phyloP scores from a whole-genome alignment of 495 filamentous ascomycete species.

The Astrocystis sublimbata region DNA sequence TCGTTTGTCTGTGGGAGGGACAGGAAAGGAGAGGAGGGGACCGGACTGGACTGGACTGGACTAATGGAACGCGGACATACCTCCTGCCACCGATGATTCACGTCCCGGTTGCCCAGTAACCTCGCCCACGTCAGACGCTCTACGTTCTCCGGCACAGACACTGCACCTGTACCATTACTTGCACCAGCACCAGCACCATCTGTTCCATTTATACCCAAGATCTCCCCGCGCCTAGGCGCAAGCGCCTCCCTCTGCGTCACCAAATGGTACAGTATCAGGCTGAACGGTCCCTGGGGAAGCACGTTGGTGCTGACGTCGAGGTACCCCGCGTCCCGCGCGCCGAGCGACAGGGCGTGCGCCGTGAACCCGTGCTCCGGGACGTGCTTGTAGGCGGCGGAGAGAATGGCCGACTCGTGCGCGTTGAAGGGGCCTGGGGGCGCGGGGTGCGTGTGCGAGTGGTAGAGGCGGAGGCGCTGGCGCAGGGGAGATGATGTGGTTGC shows the following conservation, averaged over 20 bases:
- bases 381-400: constrained; percentile 74
- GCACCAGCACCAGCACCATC: constrained; percentile 13
- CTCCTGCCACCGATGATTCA: constrained; percentile 81
- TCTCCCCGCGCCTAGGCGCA: constrained; percentile 29
- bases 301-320: constrained; percentile 82
- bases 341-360: constrained; percentile 64
- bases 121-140: constrained; percentile 68
- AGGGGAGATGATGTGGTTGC: background rate
- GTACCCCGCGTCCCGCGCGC: constrained; percentile 80
- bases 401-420: constrained; percentile 71
- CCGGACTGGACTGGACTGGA: background rate
- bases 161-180: constrained; percentile 27
- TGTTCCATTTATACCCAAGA: too few species aligned
- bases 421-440: constrained; percentile 63
- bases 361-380: constrained; percentile 86
- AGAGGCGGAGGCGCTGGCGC: constrained; percentile 38
- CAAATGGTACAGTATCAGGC: constrained; percentile 80
- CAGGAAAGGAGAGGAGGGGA: background rate
- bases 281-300: constrained; percentile 75
- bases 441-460: constrained; percentile 73
- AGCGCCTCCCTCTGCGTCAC: constrained; percentile 58
- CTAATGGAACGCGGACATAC: constrained; percentile 55
- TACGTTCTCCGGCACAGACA: constrained; percentile 51
- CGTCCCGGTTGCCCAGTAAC: constrained; percentile 66
- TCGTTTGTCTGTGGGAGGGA: background rate